Evolutionary conservation across 2,329 filamentous ascomycete genomes (phyloP), one percentile per base, ranked within the genome.

Genomic region (Colletotrichum spaethianum): DNA sequence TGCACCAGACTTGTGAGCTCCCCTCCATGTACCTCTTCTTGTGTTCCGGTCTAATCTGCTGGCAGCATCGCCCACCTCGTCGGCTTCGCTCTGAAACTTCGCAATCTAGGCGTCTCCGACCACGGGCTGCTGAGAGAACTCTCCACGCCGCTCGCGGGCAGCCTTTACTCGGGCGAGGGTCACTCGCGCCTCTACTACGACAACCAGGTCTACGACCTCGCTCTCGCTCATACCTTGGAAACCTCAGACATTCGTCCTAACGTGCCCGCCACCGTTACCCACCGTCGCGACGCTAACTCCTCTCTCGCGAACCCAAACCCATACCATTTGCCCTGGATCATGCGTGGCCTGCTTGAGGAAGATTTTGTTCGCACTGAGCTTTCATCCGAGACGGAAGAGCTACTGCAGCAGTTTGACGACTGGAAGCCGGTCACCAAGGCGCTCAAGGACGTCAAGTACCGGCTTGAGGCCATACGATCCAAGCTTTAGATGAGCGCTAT

Each of bases 111-210:
- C 42, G 89, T 98, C 31, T 93, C 94, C 2, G 96, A 99, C 80
- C 96, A 99, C 80, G 96, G 96, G 6, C 89, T 99, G 8, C 93
- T 99, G 75, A 92, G 95, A 59, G 96, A 99, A 81, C 87, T 99
- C 14, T 97, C 94, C 2, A 88, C 92, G 1, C 94, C 96, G 2
- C 88, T 99, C 2, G 96, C 96, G 0, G 96, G 96, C 33, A 97
- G 93, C 68, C 87, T 99, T 0, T 98, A 98, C 78, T 91, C 92
- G 11, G 96, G 96, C 55, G 96, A 98, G 78, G 96, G 96, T 1
- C 96, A 99, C 82, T 97, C 94, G 7, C 90, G 95, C 53, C 89
- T 99, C 5, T 98, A 99, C 80, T 95, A 97, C 76, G 96, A 99
- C 67, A 88, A 91, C 6, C 90, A 91, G 50, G 93, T 98, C 26